These are phyloP conservation scores for Acer negundo DNA, from an alignment of 345 rosid species.

Conservation along the genomic window DNA sequence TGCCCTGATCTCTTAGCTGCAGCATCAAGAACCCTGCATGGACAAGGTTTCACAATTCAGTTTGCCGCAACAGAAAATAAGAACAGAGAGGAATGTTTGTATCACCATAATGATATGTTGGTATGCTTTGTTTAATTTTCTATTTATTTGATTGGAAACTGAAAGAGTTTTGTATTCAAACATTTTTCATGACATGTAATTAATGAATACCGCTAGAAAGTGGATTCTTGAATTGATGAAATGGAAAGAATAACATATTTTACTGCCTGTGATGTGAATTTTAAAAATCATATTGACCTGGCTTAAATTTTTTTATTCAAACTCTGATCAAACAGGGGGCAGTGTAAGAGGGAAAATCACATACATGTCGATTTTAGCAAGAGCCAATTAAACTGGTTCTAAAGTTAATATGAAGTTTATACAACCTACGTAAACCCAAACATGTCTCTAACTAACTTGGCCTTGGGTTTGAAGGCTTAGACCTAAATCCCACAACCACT, in stretches of 20 bases:
- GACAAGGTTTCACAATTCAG: conserved; percentile 24
- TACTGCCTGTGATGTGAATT: background rate
- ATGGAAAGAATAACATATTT: background rate
- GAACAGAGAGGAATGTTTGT: background rate
- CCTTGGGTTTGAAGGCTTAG: background rate
- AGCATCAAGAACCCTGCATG: conserved; percentile 87
- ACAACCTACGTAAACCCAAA: background rate
- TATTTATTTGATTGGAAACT: background rate
- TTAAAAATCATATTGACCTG: background rate
- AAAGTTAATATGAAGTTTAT: too few species aligned
- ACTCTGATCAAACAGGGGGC: background rate
- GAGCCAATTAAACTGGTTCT: background rate
- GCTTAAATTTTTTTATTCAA: background rate
- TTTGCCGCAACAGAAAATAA: conserved; percentile 18
- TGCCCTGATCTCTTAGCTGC: conserved; percentile 69
- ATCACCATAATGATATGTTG: background rate
- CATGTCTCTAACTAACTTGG: background rate
- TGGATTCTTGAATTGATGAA: conserved; percentile 1
- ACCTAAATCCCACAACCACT: background rate
- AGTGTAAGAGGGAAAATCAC: background rate
- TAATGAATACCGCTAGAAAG: background rate
- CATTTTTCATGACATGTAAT: background rate
- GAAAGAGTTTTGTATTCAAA: background rate
- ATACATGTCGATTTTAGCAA: background rate
- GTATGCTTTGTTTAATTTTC: background rate